A percentile compares a stretch with the other conserved stretches of the same genome.
phyloP scores from a whole-genome alignment of 1,284 basidiomycete genomes.

The Cutaneotrichosporon spelunceum region DNA sequence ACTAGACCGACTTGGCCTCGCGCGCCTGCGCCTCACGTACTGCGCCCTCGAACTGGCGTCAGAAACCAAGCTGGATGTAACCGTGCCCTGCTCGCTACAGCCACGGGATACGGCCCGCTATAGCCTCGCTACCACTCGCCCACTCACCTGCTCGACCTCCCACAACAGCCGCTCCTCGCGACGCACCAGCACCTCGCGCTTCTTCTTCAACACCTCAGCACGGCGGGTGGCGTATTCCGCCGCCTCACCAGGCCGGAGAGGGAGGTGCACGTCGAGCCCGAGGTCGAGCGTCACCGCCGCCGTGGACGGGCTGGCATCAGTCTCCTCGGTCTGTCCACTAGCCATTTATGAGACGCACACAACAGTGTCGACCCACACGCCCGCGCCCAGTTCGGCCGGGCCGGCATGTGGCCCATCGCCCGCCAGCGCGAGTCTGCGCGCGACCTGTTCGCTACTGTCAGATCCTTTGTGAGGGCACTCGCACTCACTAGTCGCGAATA shows the following conservation, averaged over 20 bases:
- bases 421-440: slow-evolving; percentile 17
- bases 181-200: slow-evolving; percentile 19
- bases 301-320: slow-evolving; percentile 26
- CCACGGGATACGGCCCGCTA: too few species aligned
- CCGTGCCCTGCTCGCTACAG: too few species aligned
- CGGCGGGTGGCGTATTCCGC: slow-evolving; percentile 27
- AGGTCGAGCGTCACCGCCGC: slow-evolving; percentile 33
- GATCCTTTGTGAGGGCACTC: background rate
- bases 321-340: background rate
- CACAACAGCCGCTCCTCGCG: slow-evolving; percentile 34
- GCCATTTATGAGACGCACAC: slow-evolving; percentile 26
- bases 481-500: slow-evolving; percentile 33
- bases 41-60: slow-evolving; percentile 12
- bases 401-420: slow-evolving; percentile 18
- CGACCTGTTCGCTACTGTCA: slow-evolving; percentile 25
- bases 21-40: slow-evolving; percentile 1
- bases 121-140: background rate
- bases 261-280: slow-evolving; percentile 39
- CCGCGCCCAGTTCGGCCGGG: slow-evolving; percentile 36
- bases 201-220: slow-evolving; percentile 27
- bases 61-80: slow-evolving; percentile 2
- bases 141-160: slow-evolving; percentile 35
- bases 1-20: background rate
- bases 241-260: slow-evolving; percentile 27
- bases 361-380: slow-evolving; percentile 34